Evolutionary conservation across 2,329 filamentous ascomycete species (phyloP).

Genomic region (Tolypocladium album): DNA sequence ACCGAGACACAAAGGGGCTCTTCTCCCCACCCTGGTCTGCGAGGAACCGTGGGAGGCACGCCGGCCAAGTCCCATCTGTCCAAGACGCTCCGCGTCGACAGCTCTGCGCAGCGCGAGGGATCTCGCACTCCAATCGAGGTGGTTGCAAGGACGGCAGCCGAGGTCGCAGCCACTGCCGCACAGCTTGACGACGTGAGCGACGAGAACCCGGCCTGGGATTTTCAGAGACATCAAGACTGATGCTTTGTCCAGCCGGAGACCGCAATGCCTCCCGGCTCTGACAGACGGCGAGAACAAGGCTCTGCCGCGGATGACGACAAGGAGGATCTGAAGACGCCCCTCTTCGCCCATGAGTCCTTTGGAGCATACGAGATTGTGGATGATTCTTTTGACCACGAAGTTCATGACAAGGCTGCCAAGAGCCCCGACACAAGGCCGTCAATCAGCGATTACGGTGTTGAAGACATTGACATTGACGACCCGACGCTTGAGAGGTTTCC

Average conservation of each 20-base stretch:
- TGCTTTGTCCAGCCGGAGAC: conserved; percentile 7
- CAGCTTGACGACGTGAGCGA: conserved; percentile 19
- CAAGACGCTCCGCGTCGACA: conserved; percentile 13
- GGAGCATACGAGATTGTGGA: conserved; percentile 27
- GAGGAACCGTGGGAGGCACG: neutral
- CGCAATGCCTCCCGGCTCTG: conserved; percentile 1
- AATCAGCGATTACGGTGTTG: conserved; percentile 8
- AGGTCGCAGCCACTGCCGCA: conserved; percentile 31
- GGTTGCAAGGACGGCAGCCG: conserved; percentile 30
- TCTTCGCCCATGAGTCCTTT: conserved; percentile 37
- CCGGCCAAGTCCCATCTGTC: conserved; percentile 2
- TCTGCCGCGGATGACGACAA: conserved; percentile 7
- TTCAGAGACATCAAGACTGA: conserved; percentile 8
- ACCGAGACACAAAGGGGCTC: conserved; percentile 1
- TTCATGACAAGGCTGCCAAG: conserved; percentile 8
- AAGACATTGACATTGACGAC: conserved; percentile 28
- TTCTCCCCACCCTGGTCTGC: neutral
- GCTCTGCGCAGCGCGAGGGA: conserved; percentile 7
- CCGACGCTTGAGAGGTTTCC: conserved; percentile 39
- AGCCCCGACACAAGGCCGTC: conserved; percentile 6
- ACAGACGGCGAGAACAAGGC: neutral
- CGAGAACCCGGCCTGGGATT: neutral
- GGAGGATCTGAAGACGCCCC: conserved; percentile 19
- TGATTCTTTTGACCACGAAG: conserved; percentile 18
- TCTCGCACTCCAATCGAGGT: conserved; percentile 28